Evolutionary conservation across 768 basidiomycete genomes (phyloP), one percentile per base, ranked within the genome.

Genomic region (Psilocybe cubensis): DNA sequence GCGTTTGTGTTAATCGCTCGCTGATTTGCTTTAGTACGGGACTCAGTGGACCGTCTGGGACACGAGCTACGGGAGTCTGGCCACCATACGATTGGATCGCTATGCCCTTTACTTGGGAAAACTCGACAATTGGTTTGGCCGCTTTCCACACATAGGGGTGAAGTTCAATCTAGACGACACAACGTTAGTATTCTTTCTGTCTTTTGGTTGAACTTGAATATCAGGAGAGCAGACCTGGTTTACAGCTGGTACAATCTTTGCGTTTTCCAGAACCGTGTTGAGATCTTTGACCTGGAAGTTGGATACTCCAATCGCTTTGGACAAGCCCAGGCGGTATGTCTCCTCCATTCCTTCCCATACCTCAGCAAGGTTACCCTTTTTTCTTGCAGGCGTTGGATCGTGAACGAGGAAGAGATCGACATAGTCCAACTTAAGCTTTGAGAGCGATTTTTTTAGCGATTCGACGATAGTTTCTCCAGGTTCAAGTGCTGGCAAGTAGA

Each of bases 71-170:
- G 10, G 77, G 70, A 43, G 82, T 72, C 57, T 86, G 79, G 29
- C 87, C 84, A 45, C 85, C 83, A 66, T 88, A 92, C 0, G 85
- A 87, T 54, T 85, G 86, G 29, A 82, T 76, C 52, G 85, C 82
- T 61, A 91, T 88, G 17, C 83, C 82, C 53, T 86, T 76, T 61
- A 85, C 75, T 24, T 76, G 70, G 60, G 81, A 74, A 55, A 80
- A 82, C 29, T 81, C 77, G 52, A 89, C 73, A 29, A 88, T 75
- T 3, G 79, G 79, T 58, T 83, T 79, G 38, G 81, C 80, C n/a
- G 81, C 76, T 28, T 83, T 79, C 75, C 84, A 86, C 52, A 89
- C 83, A 66, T 89, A 91, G 12, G 91, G 88, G 66, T 90, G 86
- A 27, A 91, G 73, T 56, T 80, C 79, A 48, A 91, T 86, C 85